Conservation (phyloP, 495 filamentous ascomycete species). For the Neurospora sp. region DNA sequence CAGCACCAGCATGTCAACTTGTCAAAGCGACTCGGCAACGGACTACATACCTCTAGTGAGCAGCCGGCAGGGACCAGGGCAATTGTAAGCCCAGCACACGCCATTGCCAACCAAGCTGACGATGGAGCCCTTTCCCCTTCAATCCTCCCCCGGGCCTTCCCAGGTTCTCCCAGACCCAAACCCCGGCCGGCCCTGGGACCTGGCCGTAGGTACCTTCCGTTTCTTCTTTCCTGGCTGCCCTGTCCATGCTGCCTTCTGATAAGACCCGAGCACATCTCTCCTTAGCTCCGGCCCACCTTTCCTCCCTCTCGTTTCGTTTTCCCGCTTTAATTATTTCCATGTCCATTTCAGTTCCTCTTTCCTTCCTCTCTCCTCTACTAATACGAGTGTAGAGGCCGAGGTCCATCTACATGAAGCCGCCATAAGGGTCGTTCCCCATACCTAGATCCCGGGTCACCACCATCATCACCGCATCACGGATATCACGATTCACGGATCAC, state of each 20-base stretch:
- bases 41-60: not conserved
- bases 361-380: not conserved
- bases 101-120: not conserved
- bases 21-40: not conserved
- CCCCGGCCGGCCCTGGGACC: not conserved
- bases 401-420: conserved; percentile 16
- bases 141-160: not conserved
- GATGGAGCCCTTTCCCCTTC: not conserved
- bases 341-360: conserved; percentile 1
- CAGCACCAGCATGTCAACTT: not conserved
- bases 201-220: not conserved
- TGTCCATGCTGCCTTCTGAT: not conserved
- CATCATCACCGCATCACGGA: not conserved
- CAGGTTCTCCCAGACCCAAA: not conserved
- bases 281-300: not conserved
- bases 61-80: not conserved
- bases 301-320: not conserved
- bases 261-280: not conserved
- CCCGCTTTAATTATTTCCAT: not conserved
- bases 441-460: conserved; percentile 10
- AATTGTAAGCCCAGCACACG: not conserved
- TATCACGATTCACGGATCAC: conserved; percentile 6
- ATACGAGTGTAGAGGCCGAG: conserved; percentile 6
- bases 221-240: not conserved
- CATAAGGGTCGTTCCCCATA: conserved; percentile 7